Base-by-base conservation (phyloP, 495 filamentous ascomycete species). In the Beverwykella pulmonaria region DNA sequence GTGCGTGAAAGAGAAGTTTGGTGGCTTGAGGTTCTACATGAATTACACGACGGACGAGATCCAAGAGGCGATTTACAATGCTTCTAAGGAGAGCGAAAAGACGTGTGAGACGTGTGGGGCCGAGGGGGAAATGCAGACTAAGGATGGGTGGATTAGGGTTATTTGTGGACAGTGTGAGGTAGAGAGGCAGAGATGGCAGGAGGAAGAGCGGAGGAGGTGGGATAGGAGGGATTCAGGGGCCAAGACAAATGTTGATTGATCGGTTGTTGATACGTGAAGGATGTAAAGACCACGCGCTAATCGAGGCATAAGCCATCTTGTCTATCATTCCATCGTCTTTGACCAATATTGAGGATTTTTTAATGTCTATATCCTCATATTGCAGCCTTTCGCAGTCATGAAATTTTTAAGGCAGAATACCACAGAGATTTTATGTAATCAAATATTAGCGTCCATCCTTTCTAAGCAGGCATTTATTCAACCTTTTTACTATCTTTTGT, bases 21-120 rank as follows among this genome's bases (percentile, higher is more conserved):
- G 55, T 5, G 46, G 22, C n/a, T 10, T 59, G 15, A 22, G 55
- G 36, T 60, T 60, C 19, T 60, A 60, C 27, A 60, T 60, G 46
- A 29, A 19, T 6, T 17, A 25, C 4, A 32, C 30, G 4, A 57
- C 34, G 25, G 34, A 23, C 25, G 26, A 39, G 23, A 46, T 57
- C 10, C 30, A 23, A 15, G 19, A 44, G 1, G 25, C 19, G 36
- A 60, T 50, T 49, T 9, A 14, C 20, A 60, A 22, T 1, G 57
- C 57, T 6, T 4, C 1, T 3, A 19, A 49, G 10, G 57, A 48
- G 41, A 60, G 39, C 30, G 46, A 6, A 26, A 60, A 60, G 32
- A 44, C 32, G 14, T 57, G 54, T 44, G 32, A 57, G 25, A 22
- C 8, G 6, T 57, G 54, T 44, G 54, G 54, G 17, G 54, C 4